phyloP scores from a whole-genome alignment of 805 yeast species.

The Cyberlindnera euphorbiae region DNA sequence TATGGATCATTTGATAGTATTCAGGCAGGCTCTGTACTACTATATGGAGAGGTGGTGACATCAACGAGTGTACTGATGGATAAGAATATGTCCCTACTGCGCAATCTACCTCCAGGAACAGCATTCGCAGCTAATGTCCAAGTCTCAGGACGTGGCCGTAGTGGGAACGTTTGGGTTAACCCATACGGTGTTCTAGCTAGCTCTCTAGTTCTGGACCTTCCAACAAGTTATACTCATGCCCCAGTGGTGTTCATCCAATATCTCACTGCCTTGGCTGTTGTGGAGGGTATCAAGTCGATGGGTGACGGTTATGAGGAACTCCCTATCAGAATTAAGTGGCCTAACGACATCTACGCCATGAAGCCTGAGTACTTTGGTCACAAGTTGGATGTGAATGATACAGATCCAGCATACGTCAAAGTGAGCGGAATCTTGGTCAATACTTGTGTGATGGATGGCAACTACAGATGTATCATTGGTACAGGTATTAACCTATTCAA shows the following conservation, averaged over 20 bases:
- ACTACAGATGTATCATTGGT: slow-evolving; percentile 72
- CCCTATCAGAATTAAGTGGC: slow-evolving; percentile 91
- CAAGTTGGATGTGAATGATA: slow-evolving; percentile 39
- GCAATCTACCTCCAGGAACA: slow-evolving; percentile 60
- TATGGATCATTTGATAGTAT: slow-evolving; percentile 28
- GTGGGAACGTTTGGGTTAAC: slow-evolving; percentile 92
- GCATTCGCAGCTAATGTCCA: slow-evolving; percentile 75
- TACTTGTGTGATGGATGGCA: slow-evolving; percentile 57
- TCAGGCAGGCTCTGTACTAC: slow-evolving; percentile 54
- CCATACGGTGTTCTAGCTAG: slow-evolving; percentile 89
- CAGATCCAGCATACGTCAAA: slow-evolving; percentile 66
- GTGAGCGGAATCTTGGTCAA: slow-evolving; percentile 83
- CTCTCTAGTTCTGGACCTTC: slow-evolving; percentile 61
- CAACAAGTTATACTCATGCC: slow-evolving; percentile 38
- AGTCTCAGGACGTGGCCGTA: slow-evolving; percentile 89
- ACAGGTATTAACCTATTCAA: slow-evolving; percentile 82
- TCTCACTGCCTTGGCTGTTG: slow-evolving; percentile 73
- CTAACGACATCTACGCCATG: slow-evolving; percentile 81
- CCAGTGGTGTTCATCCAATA: slow-evolving; percentile 85
- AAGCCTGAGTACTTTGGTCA: slow-evolving; percentile 55
- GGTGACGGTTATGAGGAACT: slow-evolving; percentile 60
- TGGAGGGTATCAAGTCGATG: slow-evolving; percentile 67
- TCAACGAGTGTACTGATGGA: slow-evolving; percentile 82
- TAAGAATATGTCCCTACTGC: slow-evolving; percentile 55
- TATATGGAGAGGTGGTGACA: slow-evolving; percentile 86